phyloP scores from a whole-genome alignment of 306 rosid genomes.

The Vigna unguiculata region DNA sequence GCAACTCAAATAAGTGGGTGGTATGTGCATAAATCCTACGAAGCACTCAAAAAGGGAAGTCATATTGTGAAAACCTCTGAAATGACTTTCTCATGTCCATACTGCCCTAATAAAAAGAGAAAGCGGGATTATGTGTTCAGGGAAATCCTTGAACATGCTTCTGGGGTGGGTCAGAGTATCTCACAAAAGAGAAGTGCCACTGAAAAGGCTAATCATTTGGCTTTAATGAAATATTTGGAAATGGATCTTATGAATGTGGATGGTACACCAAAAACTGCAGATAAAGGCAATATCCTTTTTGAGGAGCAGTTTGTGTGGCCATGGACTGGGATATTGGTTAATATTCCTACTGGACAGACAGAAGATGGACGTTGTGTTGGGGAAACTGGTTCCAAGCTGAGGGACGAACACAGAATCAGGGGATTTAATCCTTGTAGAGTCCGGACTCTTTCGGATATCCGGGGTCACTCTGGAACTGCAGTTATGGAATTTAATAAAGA shows the following conservation, averaged over 20 bases:
- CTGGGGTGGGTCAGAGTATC: conserved; percentile 89
- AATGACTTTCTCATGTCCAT: conserved; percentile 78
- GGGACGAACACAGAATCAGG: conserved; percentile 77
- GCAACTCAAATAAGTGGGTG: conserved; percentile 64
- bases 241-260: conserved; percentile 56
- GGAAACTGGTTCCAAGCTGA: conserved; percentile 87
- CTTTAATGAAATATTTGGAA: conserved; percentile 75
- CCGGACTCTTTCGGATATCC: conserved; percentile 62
- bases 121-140: conserved; percentile 65
- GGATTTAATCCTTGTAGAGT: conserved; percentile 88
- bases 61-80: conserved; percentile 65
- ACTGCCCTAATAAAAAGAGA: conserved; percentile 70
- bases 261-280: conserved; percentile 54
- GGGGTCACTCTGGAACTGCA: conserved; percentile 88
- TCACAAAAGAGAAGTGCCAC: conserved; percentile 74
- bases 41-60: conserved; percentile 70
- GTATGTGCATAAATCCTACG: conserved; percentile 59
- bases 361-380: conserved; percentile 77
- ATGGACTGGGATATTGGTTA: conserved; percentile 89
- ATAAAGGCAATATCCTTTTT: conserved; percentile 43
- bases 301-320: conserved; percentile 90
- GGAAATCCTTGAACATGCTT: conserved; percentile 89
- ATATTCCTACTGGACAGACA: conserved; percentile 70
- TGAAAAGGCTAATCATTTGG: conserved; percentile 88
- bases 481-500: conserved; percentile 80